These are phyloP conservation scores for Hypoxylon sp. DNA, from an alignment of 2,329 filamentous ascomycete genomes.

Conservation along the genomic window DNA sequence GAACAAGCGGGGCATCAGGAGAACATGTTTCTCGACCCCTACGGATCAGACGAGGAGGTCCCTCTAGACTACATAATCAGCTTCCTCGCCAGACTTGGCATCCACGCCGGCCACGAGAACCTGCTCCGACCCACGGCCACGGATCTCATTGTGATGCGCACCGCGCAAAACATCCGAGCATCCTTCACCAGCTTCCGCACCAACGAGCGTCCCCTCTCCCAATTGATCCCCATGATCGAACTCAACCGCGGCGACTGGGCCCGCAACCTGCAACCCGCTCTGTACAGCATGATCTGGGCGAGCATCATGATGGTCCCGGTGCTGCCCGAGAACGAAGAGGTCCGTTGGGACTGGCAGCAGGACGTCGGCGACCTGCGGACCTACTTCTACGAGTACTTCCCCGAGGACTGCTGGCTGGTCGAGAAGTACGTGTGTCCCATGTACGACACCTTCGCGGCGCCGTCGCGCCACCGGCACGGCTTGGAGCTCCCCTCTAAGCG, in stretches of 20 bases:
- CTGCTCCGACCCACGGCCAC: conserved; percentile 77
- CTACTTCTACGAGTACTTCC: conserved; percentile 74
- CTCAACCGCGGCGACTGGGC: conserved; percentile 66
- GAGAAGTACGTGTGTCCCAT: conserved; percentile 77
- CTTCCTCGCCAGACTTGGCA: conserved; percentile 68
- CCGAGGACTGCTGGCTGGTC: conserved; percentile 80
- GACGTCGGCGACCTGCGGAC: conserved; percentile 76
- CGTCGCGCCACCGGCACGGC: conserved; percentile 51
- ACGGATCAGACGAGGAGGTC: conserved; percentile 78
- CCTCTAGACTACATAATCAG: conserved; percentile 70
- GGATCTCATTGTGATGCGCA: conserved; percentile 79
- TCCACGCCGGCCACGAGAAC: conserved; percentile 59
- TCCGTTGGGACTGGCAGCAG: conserved; percentile 69
- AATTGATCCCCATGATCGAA: conserved; percentile 58
- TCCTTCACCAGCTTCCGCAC: conserved; percentile 70
- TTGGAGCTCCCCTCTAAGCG: conserved; percentile 56
- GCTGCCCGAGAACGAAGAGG: conserved; percentile 56
- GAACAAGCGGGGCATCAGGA: conserved; percentile 61
- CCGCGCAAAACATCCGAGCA: conserved; percentile 84
- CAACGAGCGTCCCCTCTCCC: conserved; percentile 57
- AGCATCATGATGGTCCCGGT: conserved; percentile 69
- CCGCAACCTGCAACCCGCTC: conserved; percentile 69
- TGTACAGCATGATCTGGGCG: conserved; percentile 83
- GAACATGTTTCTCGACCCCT: conserved; percentile 88
- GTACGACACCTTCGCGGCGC: conserved; percentile 62